phyloP scores from a whole-genome alignment of 257 asterid species.

The Galeopsis tetrahit region DNA sequence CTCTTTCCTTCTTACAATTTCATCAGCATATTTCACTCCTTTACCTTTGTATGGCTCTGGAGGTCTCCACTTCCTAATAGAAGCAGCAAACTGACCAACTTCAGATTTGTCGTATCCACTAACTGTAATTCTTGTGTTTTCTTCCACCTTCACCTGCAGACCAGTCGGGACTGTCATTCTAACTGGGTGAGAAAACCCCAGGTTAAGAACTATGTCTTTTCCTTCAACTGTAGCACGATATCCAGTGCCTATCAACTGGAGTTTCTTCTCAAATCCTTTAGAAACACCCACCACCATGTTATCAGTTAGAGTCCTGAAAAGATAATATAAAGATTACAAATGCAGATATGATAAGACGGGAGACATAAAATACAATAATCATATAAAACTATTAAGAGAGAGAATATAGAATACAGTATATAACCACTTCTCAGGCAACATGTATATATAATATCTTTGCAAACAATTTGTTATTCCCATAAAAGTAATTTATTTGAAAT shows the following conservation, averaged over 20 bases:
- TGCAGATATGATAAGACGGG: conserved; percentile 2
- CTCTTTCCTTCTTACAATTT: conserved; percentile 86
- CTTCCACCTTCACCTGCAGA: conserved; percentile 87
- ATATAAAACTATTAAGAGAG: conserved; percentile 6
- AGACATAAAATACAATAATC: conserved; percentile 12
- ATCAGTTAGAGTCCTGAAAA: conserved; percentile 85
- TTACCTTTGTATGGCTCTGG: conserved; percentile 99
- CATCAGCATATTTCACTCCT: conserved; percentile 95
- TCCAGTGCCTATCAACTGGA: conserved; percentile 91
- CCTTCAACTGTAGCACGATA: conserved; percentile 94
- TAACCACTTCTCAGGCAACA: neutral
- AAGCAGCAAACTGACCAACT: conserved; percentile 93
- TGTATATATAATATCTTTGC: neutral
- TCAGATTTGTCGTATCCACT: conserved; percentile 85
- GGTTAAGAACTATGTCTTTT: conserved; percentile 81
- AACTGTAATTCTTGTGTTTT: conserved; percentile 81
- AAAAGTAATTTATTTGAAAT: neutral
- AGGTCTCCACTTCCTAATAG: conserved; percentile 97
- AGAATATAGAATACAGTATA: neutral
- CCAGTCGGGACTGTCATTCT: conserved; percentile 81
- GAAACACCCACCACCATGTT: conserved; percentile 98
- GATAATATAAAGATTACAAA: conserved; percentile 9
- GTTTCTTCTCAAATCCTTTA: conserved; percentile 92
- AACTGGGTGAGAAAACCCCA: conserved; percentile 95
- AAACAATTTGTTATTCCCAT: neutral